Evolutionary conservation across 2,329 filamentous ascomycete genomes (phyloP), one percentile per base, ranked within the genome.

Genomic region (Aspergillus costaricaensis): DNA sequence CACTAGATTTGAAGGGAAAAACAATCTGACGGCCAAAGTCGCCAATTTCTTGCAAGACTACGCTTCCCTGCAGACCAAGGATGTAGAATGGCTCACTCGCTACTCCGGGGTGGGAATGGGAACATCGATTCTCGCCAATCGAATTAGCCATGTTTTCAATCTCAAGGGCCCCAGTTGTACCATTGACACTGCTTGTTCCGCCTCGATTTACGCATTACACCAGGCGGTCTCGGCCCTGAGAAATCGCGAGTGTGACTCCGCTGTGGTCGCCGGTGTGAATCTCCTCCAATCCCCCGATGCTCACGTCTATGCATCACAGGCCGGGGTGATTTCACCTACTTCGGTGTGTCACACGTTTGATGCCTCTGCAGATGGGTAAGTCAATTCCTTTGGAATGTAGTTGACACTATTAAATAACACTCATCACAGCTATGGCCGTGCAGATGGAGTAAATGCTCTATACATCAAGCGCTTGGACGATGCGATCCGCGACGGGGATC

Each of bases 111-210:
- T 55, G 2, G 55, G 60, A 1, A 68, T 61, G 2, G 71, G 70
- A 1, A 55, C 57, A 2, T 52, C 52, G 2, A 53, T 67, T 5
- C 25, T 68, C 0, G 55, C 60, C 3, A 72, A 72, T 36, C 65
- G 72, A 0, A 59, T 79, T 0, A 70, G 69, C 8, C 71, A 79
- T 53, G 66, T 74, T 17, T 78, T 76, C n/a, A 71, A 76, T 8
- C 72, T 74, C 59, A 70, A 72, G 0, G 77, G 77, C 0, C 75
- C 76, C 5, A 66, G 60, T 7, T 54, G 63, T 5, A 53, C 44
- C 1, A 52, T 68, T 3, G 72, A 79, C 54, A 77, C 74, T 0
- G 77, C 75, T 0, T 80, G 79, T 58, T 78, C 77, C 0, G 76
- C 76, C 0, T 76, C 76, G 0, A 47, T 73, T 0, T 75, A 77